Percentiles rank a stretch among this genome's conserved stretches.
These are phyloP conservation scores for Bipolaris cookei DNA, from an alignment of 2,329 filamentous ascomycete species.

Conservation along the genomic window DNA sequence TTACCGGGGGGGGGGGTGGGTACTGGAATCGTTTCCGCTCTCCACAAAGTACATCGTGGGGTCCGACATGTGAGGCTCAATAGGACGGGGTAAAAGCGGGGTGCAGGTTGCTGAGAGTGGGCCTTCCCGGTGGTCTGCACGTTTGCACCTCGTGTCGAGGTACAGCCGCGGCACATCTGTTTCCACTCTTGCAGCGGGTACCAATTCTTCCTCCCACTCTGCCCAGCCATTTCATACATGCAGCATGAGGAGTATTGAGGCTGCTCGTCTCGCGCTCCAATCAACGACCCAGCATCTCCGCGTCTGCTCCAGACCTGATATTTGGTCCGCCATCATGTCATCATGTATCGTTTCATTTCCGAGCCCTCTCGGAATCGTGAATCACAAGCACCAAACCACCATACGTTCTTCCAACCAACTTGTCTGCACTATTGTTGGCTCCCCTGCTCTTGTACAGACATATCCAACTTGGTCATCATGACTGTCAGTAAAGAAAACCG, in stretches of 20 bases:
- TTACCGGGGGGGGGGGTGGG: too few species aligned
- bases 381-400: not conserved
- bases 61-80: not conserved
- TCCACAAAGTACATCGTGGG: not conserved
- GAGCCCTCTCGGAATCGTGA: constrained; percentile 8
- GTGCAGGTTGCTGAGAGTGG: constrained; percentile 1
- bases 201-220: not conserved
- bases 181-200: not conserved
- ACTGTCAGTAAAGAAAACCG: constrained; percentile 32
- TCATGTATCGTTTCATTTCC: not conserved
- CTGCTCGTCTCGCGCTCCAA: constrained; percentile 21
- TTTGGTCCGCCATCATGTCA: not conserved
- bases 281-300: not conserved
- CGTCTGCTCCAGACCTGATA: constrained; percentile 3
- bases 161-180: not conserved
- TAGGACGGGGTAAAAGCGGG: constrained; percentile 22
- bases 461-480: constrained; percentile 16
- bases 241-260: not conserved
- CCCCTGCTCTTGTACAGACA: not conserved
- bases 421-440: not conserved
- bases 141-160: constrained; percentile 32
- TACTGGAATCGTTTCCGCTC: not conserved
- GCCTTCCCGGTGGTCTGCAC: not conserved
- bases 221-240: not conserved
- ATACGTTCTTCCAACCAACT: not conserved